These are phyloP conservation scores for Arthrobotrys musiformis DNA, from an alignment of 2,329 filamentous ascomycete genomes.

Conservation along the genomic window DNA sequence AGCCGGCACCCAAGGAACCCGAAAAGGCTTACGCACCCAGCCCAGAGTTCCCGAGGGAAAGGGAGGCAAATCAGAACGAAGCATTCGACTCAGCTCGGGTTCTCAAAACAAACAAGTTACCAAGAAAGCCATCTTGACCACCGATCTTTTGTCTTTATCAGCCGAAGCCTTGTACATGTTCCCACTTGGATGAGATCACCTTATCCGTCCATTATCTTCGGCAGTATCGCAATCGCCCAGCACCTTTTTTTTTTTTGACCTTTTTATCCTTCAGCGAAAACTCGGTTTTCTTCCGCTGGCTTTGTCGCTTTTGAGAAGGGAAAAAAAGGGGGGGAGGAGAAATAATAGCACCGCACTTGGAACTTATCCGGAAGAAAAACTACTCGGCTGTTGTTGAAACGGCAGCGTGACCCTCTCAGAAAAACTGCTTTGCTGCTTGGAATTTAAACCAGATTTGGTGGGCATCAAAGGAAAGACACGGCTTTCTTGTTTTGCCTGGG, in stretches of 20 bases:
- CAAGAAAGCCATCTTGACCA: constrained; percentile 39
- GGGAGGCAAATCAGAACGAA: constrained; percentile 43
- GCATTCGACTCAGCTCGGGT: constrained; percentile 22
- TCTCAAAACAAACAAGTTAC: constrained; percentile 33
- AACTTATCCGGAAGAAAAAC: constrained; percentile 50
- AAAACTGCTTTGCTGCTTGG: constrained; percentile 9
- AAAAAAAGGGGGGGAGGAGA: constrained; percentile 48
- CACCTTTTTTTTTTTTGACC: too few species aligned
- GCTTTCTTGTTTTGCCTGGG: constrained; percentile 13
- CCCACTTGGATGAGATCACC: constrained; percentile 28
- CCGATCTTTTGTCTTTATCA: constrained; percentile 26
- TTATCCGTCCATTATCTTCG: not conserved
- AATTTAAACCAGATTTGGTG: constrained; percentile 7
- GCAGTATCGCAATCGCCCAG: constrained; percentile 9
- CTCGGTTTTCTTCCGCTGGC: not conserved
- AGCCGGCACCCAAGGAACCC: constrained; percentile 53
- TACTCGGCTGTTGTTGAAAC: constrained; percentile 12
- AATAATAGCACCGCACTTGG: constrained; percentile 28
- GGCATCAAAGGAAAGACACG: constrained; percentile 5
- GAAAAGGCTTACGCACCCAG: constrained; percentile 56
- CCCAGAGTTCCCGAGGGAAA: constrained; percentile 38
- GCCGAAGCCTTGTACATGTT: constrained; percentile 27
- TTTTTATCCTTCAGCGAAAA: not conserved
- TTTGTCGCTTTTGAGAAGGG: constrained; percentile 21
- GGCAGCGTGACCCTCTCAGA: constrained; percentile 15